Conservation (phyloP, 179 eudicot genomes). For the Carnegiea gigantea region DNA sequence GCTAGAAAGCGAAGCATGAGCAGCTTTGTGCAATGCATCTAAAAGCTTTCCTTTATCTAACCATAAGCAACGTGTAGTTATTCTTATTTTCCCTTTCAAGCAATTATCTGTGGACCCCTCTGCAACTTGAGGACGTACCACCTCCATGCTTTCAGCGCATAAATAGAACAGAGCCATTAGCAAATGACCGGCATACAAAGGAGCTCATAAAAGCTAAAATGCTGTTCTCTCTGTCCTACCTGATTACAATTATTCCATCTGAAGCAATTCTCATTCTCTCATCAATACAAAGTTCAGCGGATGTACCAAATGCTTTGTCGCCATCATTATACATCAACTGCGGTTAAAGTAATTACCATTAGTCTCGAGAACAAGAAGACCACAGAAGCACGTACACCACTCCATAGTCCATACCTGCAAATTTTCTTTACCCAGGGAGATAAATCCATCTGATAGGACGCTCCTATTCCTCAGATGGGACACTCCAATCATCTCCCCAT, state of each 20-base stretch:
- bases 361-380: conserved; percentile 9
- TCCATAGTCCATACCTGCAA: conserved; percentile 59
- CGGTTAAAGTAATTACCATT: conserved; percentile 22
- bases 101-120: conserved; percentile 42
- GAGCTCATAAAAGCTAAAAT: conserved; percentile 16
- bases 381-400: conserved; percentile 6
- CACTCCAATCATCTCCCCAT: conserved; percentile 99
- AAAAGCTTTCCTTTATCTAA: conserved; percentile 94
- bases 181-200: background rate
- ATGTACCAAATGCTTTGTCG: conserved; percentile 96
- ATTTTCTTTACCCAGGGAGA: conserved; percentile 87
- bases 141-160: conserved; percentile 79
- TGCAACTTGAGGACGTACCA: conserved; percentile 60
- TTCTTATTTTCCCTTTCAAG: conserved; percentile 86
- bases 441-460: conserved; percentile 83
- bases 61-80: conserved; percentile 98
- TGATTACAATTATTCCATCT: conserved; percentile 88
- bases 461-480: conserved; percentile 90
- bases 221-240: conserved; percentile 39
- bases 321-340: conserved; percentile 99
- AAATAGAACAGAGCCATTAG: conserved; percentile 24
- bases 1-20: conserved; percentile 85
- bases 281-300: conserved; percentile 83
- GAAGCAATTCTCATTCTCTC: conserved; percentile 90
- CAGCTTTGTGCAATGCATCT: conserved; percentile 94